Evolutionary conservation across 148 eudicot genomes (phyloP).

Genomic region (Nyssa sinensis): DNA sequence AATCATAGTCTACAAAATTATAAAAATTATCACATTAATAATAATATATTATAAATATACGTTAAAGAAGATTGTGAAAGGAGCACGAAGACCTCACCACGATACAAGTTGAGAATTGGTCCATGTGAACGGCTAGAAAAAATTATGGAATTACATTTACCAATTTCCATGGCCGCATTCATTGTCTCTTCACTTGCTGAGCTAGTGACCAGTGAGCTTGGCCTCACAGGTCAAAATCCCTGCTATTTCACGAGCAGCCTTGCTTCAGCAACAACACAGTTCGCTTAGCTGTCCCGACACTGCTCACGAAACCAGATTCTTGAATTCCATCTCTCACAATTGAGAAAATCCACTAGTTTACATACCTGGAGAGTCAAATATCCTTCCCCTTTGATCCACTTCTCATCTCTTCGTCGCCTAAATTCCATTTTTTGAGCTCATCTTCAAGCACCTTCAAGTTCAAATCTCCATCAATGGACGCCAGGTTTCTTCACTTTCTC

Average conservation of each 20-base stretch:
- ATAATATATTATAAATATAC: too few relatives aligned
- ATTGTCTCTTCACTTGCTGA: neutral
- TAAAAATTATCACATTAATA: too few relatives aligned
- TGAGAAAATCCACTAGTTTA: neutral
- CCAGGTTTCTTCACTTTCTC: slow-evolving; percentile 14
- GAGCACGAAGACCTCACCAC: too few relatives aligned
- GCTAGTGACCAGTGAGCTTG: neutral
- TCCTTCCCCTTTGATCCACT: neutral
- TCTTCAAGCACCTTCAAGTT: neutral
- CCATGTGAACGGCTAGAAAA: neutral
- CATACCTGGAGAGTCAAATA: neutral
- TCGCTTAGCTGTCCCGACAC: neutral
- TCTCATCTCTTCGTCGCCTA: neutral
- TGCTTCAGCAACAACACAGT: neutral
- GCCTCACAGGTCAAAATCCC: neutral
- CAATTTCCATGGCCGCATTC: neutral
- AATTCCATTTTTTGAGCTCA: neutral
- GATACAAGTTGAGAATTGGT: neutral
- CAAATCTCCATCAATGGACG: slow-evolving; percentile 23
- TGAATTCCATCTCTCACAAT: neutral
- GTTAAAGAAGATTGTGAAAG: too few relatives aligned
- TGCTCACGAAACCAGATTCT: neutral
- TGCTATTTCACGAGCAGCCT: neutral
- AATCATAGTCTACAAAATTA: too few relatives aligned
- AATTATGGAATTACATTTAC: neutral